These are phyloP conservation scores for Sphaceloma murrayae DNA, from an alignment of 2,329 filamentous ascomycete genomes.

Conservation along the genomic window DNA sequence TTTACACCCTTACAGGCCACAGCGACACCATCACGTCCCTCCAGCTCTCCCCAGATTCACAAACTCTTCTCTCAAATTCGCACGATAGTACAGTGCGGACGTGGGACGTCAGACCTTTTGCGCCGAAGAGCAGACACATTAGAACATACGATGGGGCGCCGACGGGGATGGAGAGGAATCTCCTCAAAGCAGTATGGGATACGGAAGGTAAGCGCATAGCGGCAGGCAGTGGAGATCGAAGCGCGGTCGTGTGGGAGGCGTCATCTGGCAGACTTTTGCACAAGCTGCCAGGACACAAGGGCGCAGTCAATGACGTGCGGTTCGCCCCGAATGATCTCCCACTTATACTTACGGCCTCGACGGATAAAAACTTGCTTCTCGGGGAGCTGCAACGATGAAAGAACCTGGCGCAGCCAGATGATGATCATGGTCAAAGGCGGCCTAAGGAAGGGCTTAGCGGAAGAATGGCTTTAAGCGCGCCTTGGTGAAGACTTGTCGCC, in stretches of 20 bases:
- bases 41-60: constrained; percentile 83
- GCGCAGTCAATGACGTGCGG: constrained; percentile 87
- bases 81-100: constrained; percentile 91
- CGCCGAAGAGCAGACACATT: constrained; percentile 74
- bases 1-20: constrained; percentile 82
- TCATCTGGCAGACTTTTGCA: constrained; percentile 84
- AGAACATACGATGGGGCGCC: constrained; percentile 88
- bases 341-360: constrained; percentile 41
- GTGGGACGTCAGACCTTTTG: constrained; percentile 94
- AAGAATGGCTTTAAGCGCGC: no score
- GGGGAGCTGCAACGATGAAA: constrained; percentile 26
- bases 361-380: constrained; percentile 29
- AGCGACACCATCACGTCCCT: constrained; percentile 86
- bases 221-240: constrained; percentile 81
- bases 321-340: constrained; percentile 79
- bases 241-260: constrained; percentile 81
- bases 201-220: constrained; percentile 75
- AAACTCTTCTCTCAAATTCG: constrained; percentile 79
- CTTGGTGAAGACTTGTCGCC: no score
- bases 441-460: no score
- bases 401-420: neutral
- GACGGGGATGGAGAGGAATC: constrained; percentile 78
- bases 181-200: constrained; percentile 86
- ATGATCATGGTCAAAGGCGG: no score
- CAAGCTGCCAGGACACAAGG: constrained; percentile 91